Base-by-base conservation (phyloP, 805 yeast species). In the Yarrowia alimentaria region DNA sequence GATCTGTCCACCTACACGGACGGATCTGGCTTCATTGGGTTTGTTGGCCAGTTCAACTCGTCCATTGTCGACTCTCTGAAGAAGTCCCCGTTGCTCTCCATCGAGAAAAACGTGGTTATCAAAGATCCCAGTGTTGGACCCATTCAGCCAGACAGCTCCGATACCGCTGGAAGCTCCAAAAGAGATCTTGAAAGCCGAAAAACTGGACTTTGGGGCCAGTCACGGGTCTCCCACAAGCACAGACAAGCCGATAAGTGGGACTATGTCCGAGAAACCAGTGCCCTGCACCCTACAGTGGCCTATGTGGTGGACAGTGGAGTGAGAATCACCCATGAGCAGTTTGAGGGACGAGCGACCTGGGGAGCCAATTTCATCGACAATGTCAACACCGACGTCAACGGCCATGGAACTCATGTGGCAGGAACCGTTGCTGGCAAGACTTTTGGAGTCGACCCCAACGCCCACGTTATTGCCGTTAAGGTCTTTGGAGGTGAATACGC, bases 131-230 rank as follows among this genome's bases (percentile, higher is more conserved):
- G 34, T 33, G 14, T 17, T 16, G 22, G 89, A 89, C 56, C 43
- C 43, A 7, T 29, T 37, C n/a, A 90, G 95, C 20, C 95, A 96
- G 33, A n/a, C n/a, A n/a, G n/a, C n/a, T n/a, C n/a, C n/a, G n/a
- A n/a, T n/a, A n/a, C n/a, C n/a, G n/a, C n/a, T n/a, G n/a, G n/a
- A n/a, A n/a, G n/a, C n/a, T n/a, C n/a, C n/a, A n/a, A n/a, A n/a
- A n/a, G n/a, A n/a, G n/a, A n/a, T n/a, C n/a, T n/a, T n/a, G n/a
- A n/a, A n/a, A n/a, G n/a, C n/a, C n/a, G n/a, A n/a, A n/a, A n/a
- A n/a, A n/a, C n/a, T n/a, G n/a, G n/a, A n/a, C n/a, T n/a, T n/a
- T 89, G 96, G 96, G 96, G 96, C 60, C 76, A 89, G 57, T 85
- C 95, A 18, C 79, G 96, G 74, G 79, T 89, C 55, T 85, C 95